Conservation (phyloP, 2,329 filamentous ascomycete species). For the Cytospora piceae region DNA sequence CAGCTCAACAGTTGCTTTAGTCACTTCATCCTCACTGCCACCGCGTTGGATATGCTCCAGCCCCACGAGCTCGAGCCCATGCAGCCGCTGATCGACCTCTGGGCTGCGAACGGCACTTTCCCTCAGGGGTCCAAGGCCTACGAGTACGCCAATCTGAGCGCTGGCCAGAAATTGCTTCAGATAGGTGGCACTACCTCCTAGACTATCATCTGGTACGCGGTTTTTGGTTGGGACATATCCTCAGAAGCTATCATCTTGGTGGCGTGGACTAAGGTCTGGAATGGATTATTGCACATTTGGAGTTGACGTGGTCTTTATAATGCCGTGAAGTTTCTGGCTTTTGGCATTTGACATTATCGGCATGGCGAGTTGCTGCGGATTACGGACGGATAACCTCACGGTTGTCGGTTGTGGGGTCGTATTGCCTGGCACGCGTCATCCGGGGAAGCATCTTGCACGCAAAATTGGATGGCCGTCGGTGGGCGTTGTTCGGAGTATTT, state of each 20-base stretch:
- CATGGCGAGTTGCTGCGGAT: slow-evolving; percentile 1
- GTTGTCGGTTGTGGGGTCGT: slow-evolving; percentile 13
- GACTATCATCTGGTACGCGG: background rate
- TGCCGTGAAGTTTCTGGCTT: background rate
- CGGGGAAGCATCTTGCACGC: slow-evolving; percentile 10
- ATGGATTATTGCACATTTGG: slow-evolving; percentile 12
- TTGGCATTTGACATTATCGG: slow-evolving; percentile 3
- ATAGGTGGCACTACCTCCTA: slow-evolving; percentile 34
- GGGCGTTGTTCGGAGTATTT: slow-evolving; percentile 25
- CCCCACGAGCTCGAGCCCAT: slow-evolving; percentile 93
- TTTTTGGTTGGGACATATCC: background rate
- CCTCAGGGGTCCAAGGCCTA: slow-evolving; percentile 74
- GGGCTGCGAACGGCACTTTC: slow-evolving; percentile 86
- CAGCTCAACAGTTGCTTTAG: slow-evolving; percentile 87
- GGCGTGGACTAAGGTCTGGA: background rate
- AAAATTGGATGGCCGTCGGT: slow-evolving; percentile 16
- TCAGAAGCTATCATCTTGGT: background rate
- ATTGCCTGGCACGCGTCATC: slow-evolving; percentile 19
- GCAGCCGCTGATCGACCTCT: slow-evolving; percentile 91
- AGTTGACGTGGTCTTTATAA: slow-evolving; percentile 10
- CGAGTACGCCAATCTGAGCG: slow-evolving; percentile 65
- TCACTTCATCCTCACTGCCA: slow-evolving; percentile 80
- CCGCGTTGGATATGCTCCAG: slow-evolving; percentile 80
- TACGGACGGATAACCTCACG: slow-evolving; percentile 19
- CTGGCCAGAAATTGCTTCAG: slow-evolving; percentile 62